phyloP scores from a whole-genome alignment of 2,329 filamentous ascomycete species.

The Pseudopyricularia cyperi region DNA sequence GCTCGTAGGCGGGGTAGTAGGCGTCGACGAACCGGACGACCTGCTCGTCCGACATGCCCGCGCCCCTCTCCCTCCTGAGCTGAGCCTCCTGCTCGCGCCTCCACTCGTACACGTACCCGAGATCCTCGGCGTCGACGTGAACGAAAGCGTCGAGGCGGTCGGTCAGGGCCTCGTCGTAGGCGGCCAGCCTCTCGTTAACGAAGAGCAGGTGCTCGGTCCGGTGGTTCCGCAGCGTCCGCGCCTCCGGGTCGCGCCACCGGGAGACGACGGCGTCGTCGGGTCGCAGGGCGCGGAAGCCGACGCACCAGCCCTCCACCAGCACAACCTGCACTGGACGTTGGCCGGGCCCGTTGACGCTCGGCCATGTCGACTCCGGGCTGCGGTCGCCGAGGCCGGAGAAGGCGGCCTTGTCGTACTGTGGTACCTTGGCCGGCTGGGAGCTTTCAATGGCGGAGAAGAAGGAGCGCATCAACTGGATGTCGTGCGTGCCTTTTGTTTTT shows the following conservation, averaged over 20 bases:
- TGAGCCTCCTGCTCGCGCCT: slow-evolving; percentile 66
- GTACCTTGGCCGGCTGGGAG: slow-evolving; percentile 42
- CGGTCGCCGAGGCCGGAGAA: slow-evolving; percentile 69
- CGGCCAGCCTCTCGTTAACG: slow-evolving; percentile 32
- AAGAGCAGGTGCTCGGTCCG: slow-evolving; percentile 34
- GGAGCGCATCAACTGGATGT: slow-evolving; percentile 47
- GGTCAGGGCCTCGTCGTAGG: slow-evolving; percentile 33
- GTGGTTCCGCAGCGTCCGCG: slow-evolving; percentile 35
- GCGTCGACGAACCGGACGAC: slow-evolving; percentile 60
- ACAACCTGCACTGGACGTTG: slow-evolving; percentile 46
- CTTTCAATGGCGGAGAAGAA: slow-evolving; percentile 49
- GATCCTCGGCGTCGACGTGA: slow-evolving; percentile 56
- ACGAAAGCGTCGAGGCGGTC: slow-evolving; percentile 39
- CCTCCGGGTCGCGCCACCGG: slow-evolving; percentile 27
- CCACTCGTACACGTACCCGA: slow-evolving; percentile 72
- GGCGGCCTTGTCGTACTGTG: slow-evolving; percentile 73
- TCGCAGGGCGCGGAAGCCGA: slow-evolving; percentile 61
- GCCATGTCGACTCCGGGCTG: slow-evolving; percentile 48
- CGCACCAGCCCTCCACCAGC: slow-evolving; percentile 83
- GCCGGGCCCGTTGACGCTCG: slow-evolving; percentile 36
- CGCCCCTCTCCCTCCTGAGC: slow-evolving; percentile 51
- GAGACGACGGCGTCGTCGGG: slow-evolving; percentile 33
- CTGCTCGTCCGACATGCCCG: slow-evolving; percentile 72
- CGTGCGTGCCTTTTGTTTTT: slow-evolving; percentile 47
- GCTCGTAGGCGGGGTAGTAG: slow-evolving; percentile 61